phyloP scores from a whole-genome alignment of 495 filamentous ascomycete species.

The Neurospora sp. region DNA sequence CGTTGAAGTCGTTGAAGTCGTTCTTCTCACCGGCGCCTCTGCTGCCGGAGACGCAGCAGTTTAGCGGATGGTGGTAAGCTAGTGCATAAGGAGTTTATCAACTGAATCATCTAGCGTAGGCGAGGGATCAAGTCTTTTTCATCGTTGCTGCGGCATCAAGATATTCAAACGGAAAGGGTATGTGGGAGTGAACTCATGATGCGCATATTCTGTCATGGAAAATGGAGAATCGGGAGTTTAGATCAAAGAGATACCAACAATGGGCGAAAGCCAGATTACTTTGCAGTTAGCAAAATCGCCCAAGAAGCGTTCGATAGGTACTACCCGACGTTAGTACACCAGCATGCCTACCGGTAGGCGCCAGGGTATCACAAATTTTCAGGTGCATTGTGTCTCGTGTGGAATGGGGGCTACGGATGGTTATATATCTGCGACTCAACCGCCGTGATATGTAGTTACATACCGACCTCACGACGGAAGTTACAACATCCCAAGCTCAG shows the following conservation, averaged over 20 bases:
- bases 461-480: background rate
- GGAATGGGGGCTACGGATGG: background rate
- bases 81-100: background rate
- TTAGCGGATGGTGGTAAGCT: background rate
- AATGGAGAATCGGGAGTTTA: background rate
- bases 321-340: background rate
- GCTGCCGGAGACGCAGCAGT: background rate
- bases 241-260: background rate
- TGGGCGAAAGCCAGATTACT: background rate
- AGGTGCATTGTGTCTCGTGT: background rate
- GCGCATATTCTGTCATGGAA: background rate
- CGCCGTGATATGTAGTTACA: background rate
- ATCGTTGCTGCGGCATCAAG: background rate
- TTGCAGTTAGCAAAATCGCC: background rate
- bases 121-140: background rate
- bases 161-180: background rate
- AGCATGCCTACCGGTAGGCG: background rate
- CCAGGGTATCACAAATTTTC: background rate
- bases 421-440: background rate
- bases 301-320: background rate
- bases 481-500: background rate
- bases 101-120: background rate
- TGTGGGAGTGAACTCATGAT: background rate
- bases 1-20: background rate
- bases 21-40: background rate